These are phyloP conservation scores for Septoria linicola DNA, from an alignment of 2,329 filamentous ascomycete species.

Conservation along the genomic window DNA sequence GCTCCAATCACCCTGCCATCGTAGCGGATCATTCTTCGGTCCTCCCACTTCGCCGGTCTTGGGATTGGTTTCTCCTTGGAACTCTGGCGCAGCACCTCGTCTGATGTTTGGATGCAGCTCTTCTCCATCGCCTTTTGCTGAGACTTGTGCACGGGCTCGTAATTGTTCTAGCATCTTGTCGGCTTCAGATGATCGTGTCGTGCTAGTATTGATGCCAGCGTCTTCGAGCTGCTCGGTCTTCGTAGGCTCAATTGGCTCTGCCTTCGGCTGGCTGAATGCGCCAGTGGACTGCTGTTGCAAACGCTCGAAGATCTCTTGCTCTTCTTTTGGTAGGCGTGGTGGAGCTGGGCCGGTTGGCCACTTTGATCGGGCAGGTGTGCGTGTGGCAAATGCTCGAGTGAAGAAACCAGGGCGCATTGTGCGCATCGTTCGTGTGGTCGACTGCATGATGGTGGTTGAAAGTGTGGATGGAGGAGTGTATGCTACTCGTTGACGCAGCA, in stretches of 20 bases:
- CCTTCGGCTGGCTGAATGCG: constrained; percentile 67
- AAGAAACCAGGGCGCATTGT: constrained; percentile 33
- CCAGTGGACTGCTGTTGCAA: constrained; percentile 76
- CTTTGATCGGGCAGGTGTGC: constrained; percentile 44
- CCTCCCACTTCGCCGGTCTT: constrained; percentile 94
- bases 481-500: too few species aligned
- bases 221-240: constrained; percentile 6
- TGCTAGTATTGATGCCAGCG: constrained; percentile 6
- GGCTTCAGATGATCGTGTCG: constrained; percentile 24
- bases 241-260: constrained; percentile 5
- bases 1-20: constrained; percentile 85
- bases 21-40: constrained; percentile 92
- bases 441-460: constrained; percentile 27
- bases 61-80: constrained; percentile 87
- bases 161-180: constrained; percentile 32
- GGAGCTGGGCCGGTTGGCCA: constrained; percentile 62
- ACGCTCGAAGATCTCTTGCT: constrained; percentile 86
- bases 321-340: constrained; percentile 79
- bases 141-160: constrained; percentile 45
- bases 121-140: constrained; percentile 59
- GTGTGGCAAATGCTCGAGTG: constrained; percentile 39
- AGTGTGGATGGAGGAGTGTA: background rate
- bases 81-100: constrained; percentile 81
- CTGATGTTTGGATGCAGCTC: constrained; percentile 70
- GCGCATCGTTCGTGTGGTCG: constrained; percentile 22